Conservation (phyloP, 805 yeast genomes). For the Candida parachauliodes region DNA sequence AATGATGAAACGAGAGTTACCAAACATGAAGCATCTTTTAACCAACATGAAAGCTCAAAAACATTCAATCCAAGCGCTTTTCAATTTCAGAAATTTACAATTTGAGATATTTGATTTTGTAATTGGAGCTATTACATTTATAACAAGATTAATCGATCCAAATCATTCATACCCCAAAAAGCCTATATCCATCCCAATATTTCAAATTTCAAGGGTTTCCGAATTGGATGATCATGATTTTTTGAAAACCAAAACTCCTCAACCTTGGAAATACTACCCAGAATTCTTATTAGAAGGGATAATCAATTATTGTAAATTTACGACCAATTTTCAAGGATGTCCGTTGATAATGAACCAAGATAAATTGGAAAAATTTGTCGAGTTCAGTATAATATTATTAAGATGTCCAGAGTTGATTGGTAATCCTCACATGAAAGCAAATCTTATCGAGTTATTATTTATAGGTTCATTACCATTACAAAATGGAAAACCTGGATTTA, state of each 20-base stretch:
- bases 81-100: constrained; percentile 55
- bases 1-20: constrained; percentile 39
- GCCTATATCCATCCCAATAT: constrained; percentile 49
- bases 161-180: constrained; percentile 55
- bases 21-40: constrained; percentile 40
- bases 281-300: constrained; percentile 84
- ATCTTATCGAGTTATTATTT: constrained; percentile 75
- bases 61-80: constrained; percentile 61
- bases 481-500: constrained; percentile 67
- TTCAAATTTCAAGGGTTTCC: constrained; percentile 56
- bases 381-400: constrained; percentile 68
- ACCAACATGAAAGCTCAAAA: constrained; percentile 39
- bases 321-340: constrained; percentile 51
- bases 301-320: constrained; percentile 63
- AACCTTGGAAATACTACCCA: constrained; percentile 79
- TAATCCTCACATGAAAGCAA: constrained; percentile 90
- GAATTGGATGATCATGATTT: constrained; percentile 74
- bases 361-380: constrained; percentile 57
- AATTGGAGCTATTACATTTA: constrained; percentile 70
- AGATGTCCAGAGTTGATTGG: constrained; percentile 83
- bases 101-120: constrained; percentile 71
- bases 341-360: constrained; percentile 53
- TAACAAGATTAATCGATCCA: constrained; percentile 73
- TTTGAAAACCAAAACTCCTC: constrained; percentile 60
- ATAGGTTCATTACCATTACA: constrained; percentile 61